Conservation (phyloP, 1,139 yeast species). For the Spencermartinsiella ligniputridi region DNA sequence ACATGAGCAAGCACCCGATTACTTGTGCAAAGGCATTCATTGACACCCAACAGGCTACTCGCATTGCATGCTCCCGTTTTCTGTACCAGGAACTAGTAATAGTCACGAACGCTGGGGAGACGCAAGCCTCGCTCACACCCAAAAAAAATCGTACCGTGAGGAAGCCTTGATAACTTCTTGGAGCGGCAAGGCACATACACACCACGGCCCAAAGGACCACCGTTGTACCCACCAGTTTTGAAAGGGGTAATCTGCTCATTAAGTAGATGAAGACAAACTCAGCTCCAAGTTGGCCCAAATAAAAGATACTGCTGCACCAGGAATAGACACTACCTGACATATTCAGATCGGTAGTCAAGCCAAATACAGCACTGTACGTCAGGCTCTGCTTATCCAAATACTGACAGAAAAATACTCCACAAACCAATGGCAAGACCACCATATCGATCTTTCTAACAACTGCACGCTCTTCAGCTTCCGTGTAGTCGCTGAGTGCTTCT, state of each 20-base stretch:
- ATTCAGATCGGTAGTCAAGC: not conserved
- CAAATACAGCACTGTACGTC: not conserved
- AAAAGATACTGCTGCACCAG: not conserved
- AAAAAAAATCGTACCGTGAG: conserved; percentile 36
- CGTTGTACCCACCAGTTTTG: not conserved
- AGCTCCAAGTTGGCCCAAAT: not conserved
- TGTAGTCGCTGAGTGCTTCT: too few species aligned
- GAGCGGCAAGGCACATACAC: conserved; percentile 6
- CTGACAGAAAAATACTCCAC: not conserved
- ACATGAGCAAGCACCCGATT: not conserved
- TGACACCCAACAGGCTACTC: conserved; percentile 7
- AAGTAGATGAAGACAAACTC: not conserved
- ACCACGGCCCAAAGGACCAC: conserved; percentile 5
- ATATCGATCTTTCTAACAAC: not conserved
- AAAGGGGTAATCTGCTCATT: not conserved
- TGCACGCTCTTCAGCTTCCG: not conserved
- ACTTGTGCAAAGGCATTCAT: not conserved
- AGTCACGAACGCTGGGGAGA: conserved; percentile 20
- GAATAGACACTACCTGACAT: not conserved
- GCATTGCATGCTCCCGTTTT: conserved; percentile 18
- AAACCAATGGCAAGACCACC: not conserved
- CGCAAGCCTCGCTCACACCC: conserved; percentile 46
- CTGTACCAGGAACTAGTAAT: conserved; percentile 24
- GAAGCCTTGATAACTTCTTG: conserved; percentile 2
- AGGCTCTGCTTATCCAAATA: not conserved